Conservation (phyloP, 2,329 filamentous ascomycete species). For the Fusarium sp. region DNA sequence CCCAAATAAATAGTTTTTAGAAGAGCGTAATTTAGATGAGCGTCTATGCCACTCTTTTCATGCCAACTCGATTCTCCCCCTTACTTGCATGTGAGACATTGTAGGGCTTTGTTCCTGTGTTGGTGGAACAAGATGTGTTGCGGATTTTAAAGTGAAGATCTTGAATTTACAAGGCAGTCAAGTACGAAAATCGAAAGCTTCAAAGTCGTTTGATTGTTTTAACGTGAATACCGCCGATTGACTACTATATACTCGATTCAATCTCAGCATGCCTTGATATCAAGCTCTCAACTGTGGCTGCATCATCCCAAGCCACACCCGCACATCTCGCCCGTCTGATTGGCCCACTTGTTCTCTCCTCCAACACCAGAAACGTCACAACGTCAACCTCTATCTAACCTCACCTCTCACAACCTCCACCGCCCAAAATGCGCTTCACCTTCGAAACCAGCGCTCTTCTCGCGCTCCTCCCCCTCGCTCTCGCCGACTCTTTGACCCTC, state of each 20-base stretch:
- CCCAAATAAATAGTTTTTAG: conserved; percentile 43
- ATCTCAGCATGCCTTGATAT: neutral
- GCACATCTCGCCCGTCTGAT: conserved; percentile 14
- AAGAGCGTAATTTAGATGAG: conserved; percentile 37
- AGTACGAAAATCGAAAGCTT: neutral
- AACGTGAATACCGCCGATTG: neutral
- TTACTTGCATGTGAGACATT: neutral
- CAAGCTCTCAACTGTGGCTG: conserved; percentile 27
- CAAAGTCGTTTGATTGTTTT: neutral
- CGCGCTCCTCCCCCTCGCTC: conserved; percentile 49
- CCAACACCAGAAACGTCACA: conserved; percentile 37
- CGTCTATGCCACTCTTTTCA: conserved; percentile 37
- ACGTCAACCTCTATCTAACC: conserved; percentile 18
- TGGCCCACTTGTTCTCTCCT: conserved; percentile 35
- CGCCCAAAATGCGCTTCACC: conserved; percentile 49
- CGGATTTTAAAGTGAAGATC: neutral
- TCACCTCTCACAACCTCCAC: neutral
- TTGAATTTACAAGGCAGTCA: neutral
- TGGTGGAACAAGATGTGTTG: neutral
- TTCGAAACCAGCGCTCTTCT: conserved; percentile 48
- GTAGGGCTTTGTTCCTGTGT: neutral
- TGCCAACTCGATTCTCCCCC: neutral
- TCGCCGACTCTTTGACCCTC: conserved; percentile 52
- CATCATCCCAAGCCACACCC: conserved; percentile 30
- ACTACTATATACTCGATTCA: neutral